phyloP scores from a whole-genome alignment of 495 filamentous ascomycete species.

The Pyrenula aspistea region DNA sequence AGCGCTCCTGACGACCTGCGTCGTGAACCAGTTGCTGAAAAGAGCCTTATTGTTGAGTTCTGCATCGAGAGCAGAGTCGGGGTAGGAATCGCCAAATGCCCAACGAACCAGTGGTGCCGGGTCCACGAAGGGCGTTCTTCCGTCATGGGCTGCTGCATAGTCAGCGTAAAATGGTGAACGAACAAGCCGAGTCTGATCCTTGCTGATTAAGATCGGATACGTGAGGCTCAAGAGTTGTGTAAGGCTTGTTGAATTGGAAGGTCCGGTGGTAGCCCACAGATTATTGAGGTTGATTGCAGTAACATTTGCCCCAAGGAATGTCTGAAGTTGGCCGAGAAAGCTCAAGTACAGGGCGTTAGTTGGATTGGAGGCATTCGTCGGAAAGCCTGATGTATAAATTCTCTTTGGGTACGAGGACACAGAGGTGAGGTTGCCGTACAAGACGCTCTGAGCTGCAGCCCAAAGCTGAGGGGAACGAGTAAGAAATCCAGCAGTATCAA shows the following conservation, averaged over 20 bases:
- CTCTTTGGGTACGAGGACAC: conserved; percentile 31
- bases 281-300: conserved; percentile 21
- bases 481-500: conserved; percentile 38
- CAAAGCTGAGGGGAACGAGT: conserved; percentile 33
- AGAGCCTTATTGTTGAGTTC: conserved; percentile 32
- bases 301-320: conserved; percentile 22
- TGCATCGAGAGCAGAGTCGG: conserved; percentile 19
- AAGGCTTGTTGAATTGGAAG: conserved; percentile 16
- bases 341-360: conserved; percentile 17
- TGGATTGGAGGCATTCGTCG: conserved; percentile 8
- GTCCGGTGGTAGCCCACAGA: conserved; percentile 26
- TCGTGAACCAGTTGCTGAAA: conserved; percentile 43
- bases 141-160: conserved; percentile 33
- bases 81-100: conserved; percentile 35
- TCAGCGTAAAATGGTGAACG: conserved; percentile 38
- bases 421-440: conserved; percentile 32
- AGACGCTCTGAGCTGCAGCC: conserved; percentile 27
- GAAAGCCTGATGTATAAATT: conserved; percentile 28
- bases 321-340: conserved; percentile 27
- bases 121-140: conserved; percentile 40
- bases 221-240: conserved; percentile 25
- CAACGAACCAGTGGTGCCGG: conserved; percentile 43
- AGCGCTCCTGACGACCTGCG: conserved; percentile 27
- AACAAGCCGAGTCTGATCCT: conserved; percentile 36
- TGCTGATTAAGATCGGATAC: conserved; percentile 37